Base-by-base conservation (phyloP, 2,329 filamentous ascomycete genomes). In the Aspergillus hortae region DNA sequence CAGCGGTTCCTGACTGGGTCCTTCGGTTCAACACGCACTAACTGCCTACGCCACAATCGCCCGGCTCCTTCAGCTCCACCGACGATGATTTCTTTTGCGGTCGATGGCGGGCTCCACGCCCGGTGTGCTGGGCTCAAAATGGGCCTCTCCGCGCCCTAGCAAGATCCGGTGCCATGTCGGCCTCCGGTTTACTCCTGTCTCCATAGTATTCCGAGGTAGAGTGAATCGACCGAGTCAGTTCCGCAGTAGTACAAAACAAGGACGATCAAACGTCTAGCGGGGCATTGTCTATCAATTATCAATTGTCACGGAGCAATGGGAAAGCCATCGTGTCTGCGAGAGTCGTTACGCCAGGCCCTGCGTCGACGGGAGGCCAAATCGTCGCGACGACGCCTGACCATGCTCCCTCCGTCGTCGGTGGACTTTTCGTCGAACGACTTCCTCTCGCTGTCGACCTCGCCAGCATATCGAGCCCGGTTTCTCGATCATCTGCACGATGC, bases 401-500 rank as follows among this genome's bases (percentile, higher is more conserved):
- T 75, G 10, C 66, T 73, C 21, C 69, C 76, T 1, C 56, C 70
- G 11, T 63, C 62, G 27, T 69, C 74, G 1, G 63, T 68, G 0
- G 85, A 88, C 67, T 86, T 87, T 61, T 84, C 81, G 1, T 85
- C 83, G 44, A 86, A 85, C 64, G 84, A 87, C 65, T 85, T 86
- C 54, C 76, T 87, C 10, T 85, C 83, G 0, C 70, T 87, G 4
- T 78, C 72, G 1, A 76, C 70, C 1, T 80, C 75, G 6, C 62
- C 70, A 0, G 62, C 64, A 4, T 74, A 83, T n/a, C 77, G 77
- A 4, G 47, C 67, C 4, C 67, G 71, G 2, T 85, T 77, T 56
- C 66, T 84, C 7, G 49, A 71, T 6, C 78, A 81, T 54, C 65
- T 82, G 2, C 63, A 55, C 54, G 71, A 36, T 51, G 63, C 67